Percentiles rank a stretch among this genome's conserved stretches.
These are phyloP conservation scores for Astrothelium macrocarpum DNA, from an alignment of 495 filamentous ascomycete species.

Conservation along the genomic window DNA sequence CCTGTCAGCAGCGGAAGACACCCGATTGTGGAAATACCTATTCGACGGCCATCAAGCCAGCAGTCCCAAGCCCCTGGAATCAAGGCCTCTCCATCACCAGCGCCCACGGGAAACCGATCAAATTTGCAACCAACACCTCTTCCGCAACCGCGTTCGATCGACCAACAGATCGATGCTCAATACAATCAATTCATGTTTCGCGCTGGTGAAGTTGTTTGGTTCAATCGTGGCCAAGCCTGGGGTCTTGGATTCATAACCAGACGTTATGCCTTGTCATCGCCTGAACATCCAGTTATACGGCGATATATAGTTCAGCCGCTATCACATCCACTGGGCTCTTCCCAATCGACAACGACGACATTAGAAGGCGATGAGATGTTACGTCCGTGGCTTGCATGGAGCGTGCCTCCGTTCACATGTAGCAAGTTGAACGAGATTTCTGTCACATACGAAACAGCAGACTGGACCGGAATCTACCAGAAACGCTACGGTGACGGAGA, in stretches of 20 bases:
- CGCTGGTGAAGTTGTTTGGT: constrained; percentile 52
- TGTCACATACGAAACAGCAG: constrained; percentile 39
- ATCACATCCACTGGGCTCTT: constrained; percentile 38
- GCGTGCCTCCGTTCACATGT: constrained; percentile 37
- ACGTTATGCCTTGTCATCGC: constrained; percentile 25
- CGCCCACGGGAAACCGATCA: constrained; percentile 9
- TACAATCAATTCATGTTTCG: constrained; percentile 44
- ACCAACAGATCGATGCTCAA: constrained; percentile 38
- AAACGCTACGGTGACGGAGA: constrained; percentile 38
- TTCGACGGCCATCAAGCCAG: constrained; percentile 4
- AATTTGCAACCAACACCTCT: constrained; percentile 27
- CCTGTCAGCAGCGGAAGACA: constrained; percentile 11
- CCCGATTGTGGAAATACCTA: constrained; percentile 16
- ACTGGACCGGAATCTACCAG: constrained; percentile 40
- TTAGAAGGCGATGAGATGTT: constrained; percentile 35
- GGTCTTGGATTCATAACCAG: constrained; percentile 43
- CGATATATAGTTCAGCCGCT: constrained; percentile 43
- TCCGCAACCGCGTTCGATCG: constrained; percentile 31
- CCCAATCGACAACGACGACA: constrained; percentile 28
- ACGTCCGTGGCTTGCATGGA: constrained; percentile 57
- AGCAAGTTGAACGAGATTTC: constrained; percentile 19
- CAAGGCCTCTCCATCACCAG: constrained; percentile 1
- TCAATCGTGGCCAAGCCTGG: constrained; percentile 46
- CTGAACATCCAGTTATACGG: constrained; percentile 18
- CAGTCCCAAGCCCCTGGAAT: not conserved